These are phyloP conservation scores for Datura wrightii DNA, from an alignment of 257 asterid genomes.

Conservation along the genomic window DNA sequence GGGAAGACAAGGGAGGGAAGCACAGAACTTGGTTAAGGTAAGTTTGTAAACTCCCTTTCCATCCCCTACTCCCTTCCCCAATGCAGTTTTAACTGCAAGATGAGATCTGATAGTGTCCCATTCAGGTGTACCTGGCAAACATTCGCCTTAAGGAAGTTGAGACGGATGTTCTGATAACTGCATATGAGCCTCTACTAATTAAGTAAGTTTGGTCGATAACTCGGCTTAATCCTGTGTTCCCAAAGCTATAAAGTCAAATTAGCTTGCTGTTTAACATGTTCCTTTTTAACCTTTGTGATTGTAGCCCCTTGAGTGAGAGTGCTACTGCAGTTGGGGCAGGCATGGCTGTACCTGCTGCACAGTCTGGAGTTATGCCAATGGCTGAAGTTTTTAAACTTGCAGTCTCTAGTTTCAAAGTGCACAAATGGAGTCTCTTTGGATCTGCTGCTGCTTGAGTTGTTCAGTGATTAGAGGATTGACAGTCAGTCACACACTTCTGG, in stretches of 20 bases:
- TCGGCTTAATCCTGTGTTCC: background rate
- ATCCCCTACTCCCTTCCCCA: background rate
- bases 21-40: constrained; percentile 80
- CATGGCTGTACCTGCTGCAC: constrained; percentile 68
- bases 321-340: constrained; percentile 84
- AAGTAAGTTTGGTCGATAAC: constrained; percentile 56
- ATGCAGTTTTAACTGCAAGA: constrained; percentile 11
- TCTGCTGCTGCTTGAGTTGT: constrained; percentile 43
- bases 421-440: constrained; percentile 80
- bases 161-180: constrained; percentile 82
- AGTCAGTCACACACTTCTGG: too few species aligned
- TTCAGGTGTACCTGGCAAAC: constrained; percentile 88
- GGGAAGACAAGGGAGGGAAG: constrained; percentile 97
- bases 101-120: constrained; percentile 30
- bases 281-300: constrained; percentile 30
- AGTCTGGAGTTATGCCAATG: constrained; percentile 78
- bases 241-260: background rate
- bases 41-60: constrained; percentile 3
- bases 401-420: constrained; percentile 76
- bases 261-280: constrained; percentile 14
- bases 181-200: constrained; percentile 80
- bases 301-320: constrained; percentile 82
- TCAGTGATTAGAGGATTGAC: too few species aligned
- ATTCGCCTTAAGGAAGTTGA: constrained; percentile 85
- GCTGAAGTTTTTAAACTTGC: constrained; percentile 73